Conservation (phyloP, 73 alveolate species). For the Paraurostyla sp. region DNA sequence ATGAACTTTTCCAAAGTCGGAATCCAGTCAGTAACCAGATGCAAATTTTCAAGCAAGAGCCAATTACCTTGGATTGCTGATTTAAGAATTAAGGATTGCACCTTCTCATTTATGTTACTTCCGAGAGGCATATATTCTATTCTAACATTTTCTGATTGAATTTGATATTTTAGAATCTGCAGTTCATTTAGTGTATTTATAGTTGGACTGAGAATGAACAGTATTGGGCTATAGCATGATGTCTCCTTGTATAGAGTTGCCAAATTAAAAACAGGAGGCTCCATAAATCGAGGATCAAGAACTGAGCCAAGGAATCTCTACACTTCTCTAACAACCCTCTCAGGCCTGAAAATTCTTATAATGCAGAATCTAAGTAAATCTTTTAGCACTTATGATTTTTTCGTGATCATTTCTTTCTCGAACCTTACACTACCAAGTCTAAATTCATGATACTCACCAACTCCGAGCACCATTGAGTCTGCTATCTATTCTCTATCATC, state of each 20-base stretch:
- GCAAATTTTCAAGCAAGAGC: slow-evolving; percentile 76
- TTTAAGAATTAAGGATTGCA: slow-evolving; percentile 50
- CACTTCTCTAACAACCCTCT: slow-evolving; percentile 65
- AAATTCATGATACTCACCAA: slow-evolving; percentile 72
- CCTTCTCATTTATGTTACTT: slow-evolving; percentile 59
- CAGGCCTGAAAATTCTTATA: slow-evolving; percentile 72
- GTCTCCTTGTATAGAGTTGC: slow-evolving; percentile 61
- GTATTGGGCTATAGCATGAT: slow-evolving; percentile 45
- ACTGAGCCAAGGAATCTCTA: slow-evolving; percentile 68
- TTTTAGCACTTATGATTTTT: slow-evolving; percentile 53
- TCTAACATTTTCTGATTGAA: background rate
- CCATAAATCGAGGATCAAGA: slow-evolving; percentile 71
- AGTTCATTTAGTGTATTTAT: slow-evolving; percentile 75
- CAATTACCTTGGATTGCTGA: slow-evolving; percentile 73
- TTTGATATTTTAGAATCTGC: slow-evolving; percentile 44
- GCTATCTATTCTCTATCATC: slow-evolving; percentile 67
- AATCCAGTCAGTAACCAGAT: slow-evolving; percentile 69
- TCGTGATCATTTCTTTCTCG: slow-evolving; percentile 68
- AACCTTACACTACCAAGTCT: slow-evolving; percentile 77
- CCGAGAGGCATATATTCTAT: slow-evolving; percentile 78
- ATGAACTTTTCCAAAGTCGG: slow-evolving; percentile 72
- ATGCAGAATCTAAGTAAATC: slow-evolving; percentile 66
- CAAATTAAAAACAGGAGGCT: slow-evolving; percentile 76
- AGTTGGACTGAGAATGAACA: slow-evolving; percentile 66
- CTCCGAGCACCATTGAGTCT: slow-evolving; percentile 70